These are phyloP conservation scores for Clavaria fumosa DNA, from an alignment of 768 basidiomycete species.

Conservation along the genomic window DNA sequence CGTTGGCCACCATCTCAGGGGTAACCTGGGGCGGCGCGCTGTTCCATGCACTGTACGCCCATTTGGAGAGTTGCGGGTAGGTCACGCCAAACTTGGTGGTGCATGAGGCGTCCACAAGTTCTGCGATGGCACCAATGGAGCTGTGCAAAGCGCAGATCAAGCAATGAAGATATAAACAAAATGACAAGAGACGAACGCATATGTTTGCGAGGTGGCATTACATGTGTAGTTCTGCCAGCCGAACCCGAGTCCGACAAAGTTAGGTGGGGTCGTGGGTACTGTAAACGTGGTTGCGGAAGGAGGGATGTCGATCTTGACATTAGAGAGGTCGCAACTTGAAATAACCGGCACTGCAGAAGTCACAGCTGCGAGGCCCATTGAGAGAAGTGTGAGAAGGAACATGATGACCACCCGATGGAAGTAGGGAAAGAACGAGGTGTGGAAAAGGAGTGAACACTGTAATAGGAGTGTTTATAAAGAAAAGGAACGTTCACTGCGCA, in stretches of 20 bases:
- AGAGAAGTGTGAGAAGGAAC: too few species aligned
- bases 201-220: slow-evolving; percentile 23
- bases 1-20: slow-evolving; percentile 6
- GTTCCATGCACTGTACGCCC: slow-evolving; percentile 12
- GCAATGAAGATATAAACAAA: background rate
- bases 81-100: too few species aligned
- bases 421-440: too few species aligned
- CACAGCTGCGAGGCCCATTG: too few species aligned
- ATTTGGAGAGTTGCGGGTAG: too few species aligned
- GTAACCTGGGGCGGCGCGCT: slow-evolving; percentile 10
- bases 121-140: slow-evolving; percentile 32
- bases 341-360: too few species aligned
- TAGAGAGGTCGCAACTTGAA: slow-evolving; percentile 16
- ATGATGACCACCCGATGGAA: too few species aligned
- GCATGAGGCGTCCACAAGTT: slow-evolving; percentile 43
- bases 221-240: slow-evolving; percentile 46
- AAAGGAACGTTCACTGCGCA: too few species aligned
- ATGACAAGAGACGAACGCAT: slow-evolving; percentile 22
- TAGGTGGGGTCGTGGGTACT: slow-evolving; percentile 20
- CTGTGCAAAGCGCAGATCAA: slow-evolving; percentile 15
- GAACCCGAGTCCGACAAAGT: slow-evolving; percentile 30
- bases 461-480: too few species aligned
- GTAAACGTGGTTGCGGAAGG: slow-evolving; percentile 19
- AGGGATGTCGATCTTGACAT: slow-evolving; percentile 12
- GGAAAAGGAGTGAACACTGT: too few species aligned